phyloP scores from a whole-genome alignment of 441 rosid species.

The Jatropha podagrica region DNA sequence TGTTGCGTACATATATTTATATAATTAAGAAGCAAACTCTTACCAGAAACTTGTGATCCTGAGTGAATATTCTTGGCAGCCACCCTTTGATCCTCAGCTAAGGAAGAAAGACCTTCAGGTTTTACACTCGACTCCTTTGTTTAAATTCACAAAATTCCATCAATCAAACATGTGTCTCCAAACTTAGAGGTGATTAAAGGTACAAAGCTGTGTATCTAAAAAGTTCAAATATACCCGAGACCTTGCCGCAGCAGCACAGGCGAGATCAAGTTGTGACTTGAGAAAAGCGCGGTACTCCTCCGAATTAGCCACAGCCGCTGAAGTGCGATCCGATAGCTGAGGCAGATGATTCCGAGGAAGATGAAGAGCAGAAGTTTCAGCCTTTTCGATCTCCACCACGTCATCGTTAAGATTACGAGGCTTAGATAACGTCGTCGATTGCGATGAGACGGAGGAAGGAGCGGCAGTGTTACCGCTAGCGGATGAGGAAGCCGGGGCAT shows the following conservation, averaged over 20 bases:
- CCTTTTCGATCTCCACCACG: conserved; percentile 36
- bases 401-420: conserved; percentile 34
- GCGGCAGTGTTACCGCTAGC: conserved; percentile 39
- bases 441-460: conserved; percentile 31
- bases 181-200: background rate
- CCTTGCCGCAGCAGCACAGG: conserved; percentile 73
- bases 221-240: conserved; percentile 36
- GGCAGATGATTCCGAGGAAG: conserved; percentile 22
- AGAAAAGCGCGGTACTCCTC: conserved; percentile 58
- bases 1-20: background rate
- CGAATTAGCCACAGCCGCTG: conserved; percentile 34
- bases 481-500: conserved; percentile 35
- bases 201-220: background rate
- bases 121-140: conserved; percentile 48
- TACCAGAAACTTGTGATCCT: conserved; percentile 50
- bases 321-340: conserved; percentile 31
- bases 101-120: conserved; percentile 53
- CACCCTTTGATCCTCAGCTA: conserved; percentile 37
- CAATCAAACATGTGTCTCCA: background rate
- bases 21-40: background rate
- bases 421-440: conserved; percentile 42
- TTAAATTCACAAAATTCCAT: conserved; percentile 5
- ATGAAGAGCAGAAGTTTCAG: conserved; percentile 22
- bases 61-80: conserved; percentile 28
- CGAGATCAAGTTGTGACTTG: conserved; percentile 60